Evolutionary conservation across 441 rosid species (phyloP).

Genomic region (Melastoma candidum): DNA sequence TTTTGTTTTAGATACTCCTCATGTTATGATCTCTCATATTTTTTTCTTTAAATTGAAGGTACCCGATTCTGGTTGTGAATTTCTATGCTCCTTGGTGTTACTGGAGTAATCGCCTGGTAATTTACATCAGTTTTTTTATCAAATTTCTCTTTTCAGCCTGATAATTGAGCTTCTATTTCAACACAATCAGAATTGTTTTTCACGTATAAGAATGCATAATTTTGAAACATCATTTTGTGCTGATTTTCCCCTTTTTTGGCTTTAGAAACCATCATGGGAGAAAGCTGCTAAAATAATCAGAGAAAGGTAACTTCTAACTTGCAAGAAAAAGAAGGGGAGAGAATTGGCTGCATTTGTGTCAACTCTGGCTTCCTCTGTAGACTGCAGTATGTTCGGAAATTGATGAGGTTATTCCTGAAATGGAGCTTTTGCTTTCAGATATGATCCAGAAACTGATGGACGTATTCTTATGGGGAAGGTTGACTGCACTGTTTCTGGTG

Average conservation of each 20-base stretch:
- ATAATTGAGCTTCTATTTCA: too few relatives aligned
- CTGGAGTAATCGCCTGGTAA: slow-evolving; percentile 97
- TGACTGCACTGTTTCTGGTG: slow-evolving; percentile 72
- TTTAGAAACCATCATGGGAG: slow-evolving; percentile 97
- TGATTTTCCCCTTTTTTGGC: slow-evolving; percentile 11
- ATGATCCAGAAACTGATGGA: slow-evolving; percentile 87
- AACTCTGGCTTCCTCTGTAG: too few relatives aligned
- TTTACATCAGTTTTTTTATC: slow-evolving; percentile 4
- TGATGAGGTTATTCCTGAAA: too few relatives aligned
- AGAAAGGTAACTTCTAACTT: slow-evolving; percentile 40
- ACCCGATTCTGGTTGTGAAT: slow-evolving; percentile 80
- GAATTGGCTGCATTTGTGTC: too few relatives aligned
- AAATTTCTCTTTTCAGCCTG: not conserved
- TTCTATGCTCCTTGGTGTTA: slow-evolving; percentile 98
- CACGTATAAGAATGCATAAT: too few relatives aligned
- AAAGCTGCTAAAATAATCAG: slow-evolving; percentile 70
- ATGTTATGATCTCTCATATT: slow-evolving; percentile 2
- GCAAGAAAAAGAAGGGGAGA: too few relatives aligned
- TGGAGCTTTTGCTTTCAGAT: slow-evolving; percentile 28
- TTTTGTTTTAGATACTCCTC: too few relatives aligned
- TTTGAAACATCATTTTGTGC: not conserved
- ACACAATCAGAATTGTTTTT: too few relatives aligned
- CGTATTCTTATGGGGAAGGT: slow-evolving; percentile 86
- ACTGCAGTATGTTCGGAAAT: too few relatives aligned
- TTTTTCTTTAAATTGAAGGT: slow-evolving; percentile 39